Evolutionary conservation across 1,284 basidiomycete species (phyloP), one percentile per base, ranked within the genome.

Genomic region (Ceratobasidium sp.): DNA sequence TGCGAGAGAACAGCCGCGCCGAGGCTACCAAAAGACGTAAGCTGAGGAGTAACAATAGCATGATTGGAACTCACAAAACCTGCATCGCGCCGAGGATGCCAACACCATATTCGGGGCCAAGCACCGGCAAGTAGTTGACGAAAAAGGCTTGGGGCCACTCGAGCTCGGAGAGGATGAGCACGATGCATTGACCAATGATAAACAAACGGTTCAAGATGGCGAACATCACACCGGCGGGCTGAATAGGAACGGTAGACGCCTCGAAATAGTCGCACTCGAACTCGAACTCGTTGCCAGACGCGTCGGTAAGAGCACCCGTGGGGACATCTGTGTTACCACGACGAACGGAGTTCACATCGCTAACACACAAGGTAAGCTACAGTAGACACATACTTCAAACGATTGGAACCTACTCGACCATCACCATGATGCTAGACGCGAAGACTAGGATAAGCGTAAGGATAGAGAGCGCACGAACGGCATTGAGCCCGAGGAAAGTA

Each of bases 171-270:
- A 96, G 84, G 79, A 95, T 83, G 77, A 96, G 89, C 50, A 95
- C 87, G 80, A 95, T 82, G 68, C 90, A 88, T 83, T 95, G 93
- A 84, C 91, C 90, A 79, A 95, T 88, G 86, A 96, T 94, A 82
- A 96, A 89, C 52, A 96, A 85, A 26, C 94, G 88, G 83, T 94
- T 93, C 73, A 96, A 86, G 67, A 96, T 91, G 0, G 94, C 92
- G 93, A 94, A 96, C 84, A 96, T 96, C 1, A 90, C 90, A 20
- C 95, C 95, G 2, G 93, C 95, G 64, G 94, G 87, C 84, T 97
- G 94, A 82, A 95, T 93, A 0, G 95, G 94, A 28, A 80, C 79
- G 15, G 79, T 80, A 17, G 78, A 79, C 23, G 40, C 70, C n/a
- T 79, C 79, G 48, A 80, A 79, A 52, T 80, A 80, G 56, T 80